phyloP scores from a whole-genome alignment of 208 protist species.

The Wallacemonas sp. region DNA sequence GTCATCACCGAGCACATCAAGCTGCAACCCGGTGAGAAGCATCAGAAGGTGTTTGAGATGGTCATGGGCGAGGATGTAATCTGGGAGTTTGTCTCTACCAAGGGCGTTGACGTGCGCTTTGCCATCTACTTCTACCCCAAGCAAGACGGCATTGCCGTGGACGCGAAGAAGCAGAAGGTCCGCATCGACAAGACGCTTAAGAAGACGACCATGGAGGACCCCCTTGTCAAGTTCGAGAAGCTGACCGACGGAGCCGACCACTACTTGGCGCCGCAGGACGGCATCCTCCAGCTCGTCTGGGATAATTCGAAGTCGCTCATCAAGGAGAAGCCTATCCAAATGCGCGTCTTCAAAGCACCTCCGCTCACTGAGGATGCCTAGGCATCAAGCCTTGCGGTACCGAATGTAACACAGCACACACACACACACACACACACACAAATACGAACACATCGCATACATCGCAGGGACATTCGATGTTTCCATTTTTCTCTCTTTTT shows the following conservation, averaged over 20 bases:
- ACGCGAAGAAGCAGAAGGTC: constrained; percentile 30
- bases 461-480: too few species aligned
- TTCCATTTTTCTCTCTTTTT: too few species aligned
- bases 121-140: constrained; percentile 44
- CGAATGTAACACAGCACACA: too few species aligned
- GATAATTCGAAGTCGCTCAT: constrained; percentile 28
- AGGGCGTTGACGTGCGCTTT: constrained; percentile 23
- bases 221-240: constrained; percentile 49
- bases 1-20: constrained; percentile 39
- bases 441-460: too few species aligned
- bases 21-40: constrained; percentile 36
- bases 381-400: neutral
- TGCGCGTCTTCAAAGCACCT: constrained; percentile 29
- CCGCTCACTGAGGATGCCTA: constrained; percentile 6
- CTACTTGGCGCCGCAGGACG: constrained; percentile 26
- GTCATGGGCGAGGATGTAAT: constrained; percentile 27
- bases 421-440: too few species aligned
- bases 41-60: constrained; percentile 34
- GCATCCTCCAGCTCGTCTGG: constrained; percentile 34
- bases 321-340: constrained; percentile 31
- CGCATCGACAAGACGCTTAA: constrained; percentile 39
- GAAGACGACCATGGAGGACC: constrained; percentile 34
- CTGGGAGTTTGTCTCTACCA: constrained; percentile 39
- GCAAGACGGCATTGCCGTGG: constrained; percentile 32
- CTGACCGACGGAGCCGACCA: constrained; percentile 37